Conservation (phyloP, 2,329 filamentous ascomycete genomes). For the Orbilia blumenaviensis region DNA sequence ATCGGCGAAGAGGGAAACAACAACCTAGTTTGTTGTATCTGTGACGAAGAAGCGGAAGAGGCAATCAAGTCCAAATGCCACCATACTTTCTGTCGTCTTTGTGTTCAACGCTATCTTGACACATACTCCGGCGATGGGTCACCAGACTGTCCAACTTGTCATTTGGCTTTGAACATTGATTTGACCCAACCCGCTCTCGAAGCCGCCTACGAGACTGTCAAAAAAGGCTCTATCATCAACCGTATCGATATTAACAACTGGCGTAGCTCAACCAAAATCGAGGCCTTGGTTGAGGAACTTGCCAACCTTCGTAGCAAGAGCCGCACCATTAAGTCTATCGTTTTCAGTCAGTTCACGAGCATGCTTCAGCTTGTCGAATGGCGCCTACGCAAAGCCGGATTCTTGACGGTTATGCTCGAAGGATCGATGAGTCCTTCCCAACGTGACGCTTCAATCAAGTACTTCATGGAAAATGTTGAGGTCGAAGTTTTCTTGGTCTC, state of each 20-base stretch:
- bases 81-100: constrained; percentile 88
- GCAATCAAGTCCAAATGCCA: constrained; percentile 90
- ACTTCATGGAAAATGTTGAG: constrained; percentile 94
- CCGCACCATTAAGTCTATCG: constrained; percentile 80
- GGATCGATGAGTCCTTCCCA: constrained; percentile 96
- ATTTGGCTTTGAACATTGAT: constrained; percentile 88
- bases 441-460: constrained; percentile 70
- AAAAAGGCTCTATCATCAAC: constrained; percentile 98
- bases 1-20: constrained; percentile 77
- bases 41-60: constrained; percentile 94
- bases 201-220: constrained; percentile 84
- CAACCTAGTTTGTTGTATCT: constrained; percentile 65
- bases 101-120: constrained; percentile 80
- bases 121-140: constrained; percentile 74
- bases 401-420: constrained; percentile 97
- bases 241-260: constrained; percentile 99
- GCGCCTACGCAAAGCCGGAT: constrained; percentile 71
- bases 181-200: constrained; percentile 95
- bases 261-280: constrained; percentile 98
- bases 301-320: constrained; percentile 92
- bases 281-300: constrained; percentile 91
- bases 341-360: constrained; percentile 81
- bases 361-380: constrained; percentile 66
- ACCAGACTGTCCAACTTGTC: constrained; percentile 85
- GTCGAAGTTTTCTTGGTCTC: constrained; percentile 97